phyloP scores from a whole-genome alignment of 139 green algal species.

The Chlamydomonas applanata region DNA sequence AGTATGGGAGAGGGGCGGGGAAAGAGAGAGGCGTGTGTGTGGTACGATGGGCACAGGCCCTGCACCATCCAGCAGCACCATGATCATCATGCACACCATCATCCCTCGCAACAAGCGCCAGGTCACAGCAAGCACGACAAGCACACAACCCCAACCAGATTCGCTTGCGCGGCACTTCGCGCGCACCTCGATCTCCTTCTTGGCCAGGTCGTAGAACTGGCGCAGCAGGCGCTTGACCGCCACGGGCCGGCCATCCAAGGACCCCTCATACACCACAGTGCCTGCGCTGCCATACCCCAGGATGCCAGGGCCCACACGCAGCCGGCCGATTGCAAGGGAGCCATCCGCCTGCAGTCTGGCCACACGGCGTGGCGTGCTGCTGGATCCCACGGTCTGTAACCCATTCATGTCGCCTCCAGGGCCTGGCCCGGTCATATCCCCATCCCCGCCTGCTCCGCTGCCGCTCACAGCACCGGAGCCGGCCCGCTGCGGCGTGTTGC shows the following conservation, averaged over 20 bases:
- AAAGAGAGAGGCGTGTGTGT: no score
- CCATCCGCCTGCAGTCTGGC: conserved; percentile 27
- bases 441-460: background rate
- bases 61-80: no score
- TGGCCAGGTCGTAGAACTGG: conserved; percentile 84
- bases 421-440: conserved; percentile 2
- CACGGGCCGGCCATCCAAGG: conserved; percentile 76
- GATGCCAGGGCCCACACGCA: conserved; percentile 63
- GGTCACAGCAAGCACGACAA: no score
- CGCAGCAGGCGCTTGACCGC: conserved; percentile 89
- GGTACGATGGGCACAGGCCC: no score
- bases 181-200: conserved; percentile 83
- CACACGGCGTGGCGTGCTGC: background rate
- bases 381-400: background rate
- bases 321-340: conserved; percentile 41
- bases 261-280: conserved; percentile 87
- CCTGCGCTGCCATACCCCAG: conserved; percentile 69
- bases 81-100: background rate
- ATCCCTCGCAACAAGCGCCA: no score
- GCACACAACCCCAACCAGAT: no score
- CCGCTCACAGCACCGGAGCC: conserved; percentile 4
- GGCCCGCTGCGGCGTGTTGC: background rate
- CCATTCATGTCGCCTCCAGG: background rate
- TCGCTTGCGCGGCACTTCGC: no score
- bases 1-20: no score